Conservation (phyloP, 1,139 yeast species). For the Geotrichum candidum region DNA sequence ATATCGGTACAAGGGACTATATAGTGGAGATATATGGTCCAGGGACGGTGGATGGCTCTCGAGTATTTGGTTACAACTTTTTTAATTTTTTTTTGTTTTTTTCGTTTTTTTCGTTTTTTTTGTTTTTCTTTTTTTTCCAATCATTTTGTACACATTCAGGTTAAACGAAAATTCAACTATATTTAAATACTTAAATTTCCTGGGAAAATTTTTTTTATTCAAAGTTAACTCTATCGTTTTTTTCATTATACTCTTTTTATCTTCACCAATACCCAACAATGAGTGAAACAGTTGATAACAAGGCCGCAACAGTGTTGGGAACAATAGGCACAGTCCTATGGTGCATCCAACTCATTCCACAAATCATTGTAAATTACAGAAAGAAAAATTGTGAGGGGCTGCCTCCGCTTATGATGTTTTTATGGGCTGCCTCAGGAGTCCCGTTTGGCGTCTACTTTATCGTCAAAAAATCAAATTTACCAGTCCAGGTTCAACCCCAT, state of each 20-base stretch:
- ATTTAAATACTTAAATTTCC: background rate
- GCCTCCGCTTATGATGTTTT: constrained; percentile 75
- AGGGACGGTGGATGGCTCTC: too few relatives aligned
- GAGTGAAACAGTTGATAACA: constrained; percentile 10
- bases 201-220: background rate
- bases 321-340: constrained; percentile 85
- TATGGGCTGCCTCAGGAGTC: constrained; percentile 79
- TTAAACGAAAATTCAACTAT: background rate
- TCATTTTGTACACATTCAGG: background rate
- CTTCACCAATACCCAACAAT: background rate
- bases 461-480: constrained; percentile 64
- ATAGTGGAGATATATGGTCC: too few relatives aligned
- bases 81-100: background rate
- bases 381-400: constrained; percentile 79
- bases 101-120: too few relatives aligned
- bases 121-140: too few relatives aligned
- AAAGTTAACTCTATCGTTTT: background rate
- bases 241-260: background rate
- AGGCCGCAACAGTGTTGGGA: constrained; percentile 72
- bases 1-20: too few relatives aligned
- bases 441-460: constrained; percentile 81
- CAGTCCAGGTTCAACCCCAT: constrained; percentile 81
- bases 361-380: constrained; percentile 63
- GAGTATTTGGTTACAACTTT: background rate
- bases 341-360: constrained; percentile 89